Evolutionary conservation across 768 basidiomycete species (phyloP), one percentile per base, ranked within the genome.

Genomic region (Tremella fuciformis): DNA sequence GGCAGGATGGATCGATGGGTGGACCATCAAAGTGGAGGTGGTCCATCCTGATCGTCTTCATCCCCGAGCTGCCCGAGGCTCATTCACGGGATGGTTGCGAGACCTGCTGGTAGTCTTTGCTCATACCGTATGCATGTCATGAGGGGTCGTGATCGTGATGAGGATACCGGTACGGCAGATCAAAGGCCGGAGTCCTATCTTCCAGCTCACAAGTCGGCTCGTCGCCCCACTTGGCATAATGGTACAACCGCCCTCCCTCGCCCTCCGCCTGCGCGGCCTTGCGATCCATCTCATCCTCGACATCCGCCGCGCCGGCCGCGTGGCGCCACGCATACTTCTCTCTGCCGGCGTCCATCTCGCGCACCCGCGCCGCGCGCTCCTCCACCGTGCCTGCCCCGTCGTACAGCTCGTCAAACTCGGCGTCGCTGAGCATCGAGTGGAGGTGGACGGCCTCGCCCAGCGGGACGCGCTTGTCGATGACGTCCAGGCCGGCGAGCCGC

Each of bases 141-240:
- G 29, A 34, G 11, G 11, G 29, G 29, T 34, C 29, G 29, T 34
- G 29, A 34, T 34, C n/a, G n/a, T n/a, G n/a, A n/a, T n/a, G n/a
- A n/a, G n/a, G 29, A 6, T 34, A 34, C 29, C 11, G 29, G 11
- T 34, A 11, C 11, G 29, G 29, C 6, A 34, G 29, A 34, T 58
- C 57, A 44, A 58, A 58, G 6, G 22, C 22, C 11, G 57, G 57
- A 8, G 22, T 52, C 16, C 57, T n/a, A 44, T 53, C 50, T 15
- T 44, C 50, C 25, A 58, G 21, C 57, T 58, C 57, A 22, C 57
- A 58, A 8, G 38, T 37, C 26, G 42, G 42, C 4, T 34, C 29
- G 18, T 34, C 38, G 40, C 57, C 57, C 58, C 58, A 59, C 29
- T 59, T 59, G 6, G 52, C 41, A n/a, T 54, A 52, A 49, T 37